phyloP scores from a whole-genome alignment of 495 filamentous ascomycete species.

The Daldinia caldariorum region DNA sequence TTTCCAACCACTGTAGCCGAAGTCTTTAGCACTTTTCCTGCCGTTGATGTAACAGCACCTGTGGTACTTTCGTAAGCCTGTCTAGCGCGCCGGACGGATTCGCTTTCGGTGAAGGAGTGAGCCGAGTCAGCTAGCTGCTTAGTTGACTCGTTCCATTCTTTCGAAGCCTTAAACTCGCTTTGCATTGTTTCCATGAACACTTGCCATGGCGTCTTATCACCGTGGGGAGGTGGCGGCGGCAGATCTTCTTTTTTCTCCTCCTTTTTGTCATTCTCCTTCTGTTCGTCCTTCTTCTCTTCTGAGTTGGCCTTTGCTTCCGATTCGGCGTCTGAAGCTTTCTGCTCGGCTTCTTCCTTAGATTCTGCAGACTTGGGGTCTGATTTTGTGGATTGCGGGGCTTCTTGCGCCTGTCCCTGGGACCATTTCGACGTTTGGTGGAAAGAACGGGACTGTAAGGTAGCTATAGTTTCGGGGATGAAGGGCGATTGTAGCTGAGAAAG shows the following conservation, averaged over 20 bases:
- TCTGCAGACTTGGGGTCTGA: conserved; percentile 50
- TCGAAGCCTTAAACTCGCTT: conserved; percentile 92
- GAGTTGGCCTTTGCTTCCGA: conserved; percentile 58
- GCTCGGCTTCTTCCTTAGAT: conserved; percentile 42
- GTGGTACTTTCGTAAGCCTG: conserved; percentile 86
- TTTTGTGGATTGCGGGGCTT: conserved; percentile 50
- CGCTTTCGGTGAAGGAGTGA: conserved; percentile 92
- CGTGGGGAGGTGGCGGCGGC: conserved; percentile 93
- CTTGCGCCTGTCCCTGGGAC: conserved; percentile 43
- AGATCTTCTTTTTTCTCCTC: conserved; percentile 75
- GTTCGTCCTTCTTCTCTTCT: conserved; percentile 59
- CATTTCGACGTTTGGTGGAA: conserved; percentile 56
- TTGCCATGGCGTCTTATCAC: conserved; percentile 97
- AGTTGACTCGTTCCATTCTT: conserved; percentile 99
- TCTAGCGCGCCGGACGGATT: conserved; percentile 85
- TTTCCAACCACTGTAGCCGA: conserved; percentile 89
- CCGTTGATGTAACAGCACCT: conserved; percentile 75
- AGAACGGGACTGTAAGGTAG: conserved; percentile 47
- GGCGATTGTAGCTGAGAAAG: conserved; percentile 55
- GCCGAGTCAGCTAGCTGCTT: conserved; percentile 90
- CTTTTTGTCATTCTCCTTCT: conserved; percentile 58
- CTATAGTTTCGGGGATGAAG: conserved; percentile 54
- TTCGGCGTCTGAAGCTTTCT: conserved; percentile 37
- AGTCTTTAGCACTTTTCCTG: conserved; percentile 79
- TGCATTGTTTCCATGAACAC: conserved; percentile 97